phyloP scores from a whole-genome alignment of 768 basidiomycete species.

The Termitomyces sp. region DNA sequence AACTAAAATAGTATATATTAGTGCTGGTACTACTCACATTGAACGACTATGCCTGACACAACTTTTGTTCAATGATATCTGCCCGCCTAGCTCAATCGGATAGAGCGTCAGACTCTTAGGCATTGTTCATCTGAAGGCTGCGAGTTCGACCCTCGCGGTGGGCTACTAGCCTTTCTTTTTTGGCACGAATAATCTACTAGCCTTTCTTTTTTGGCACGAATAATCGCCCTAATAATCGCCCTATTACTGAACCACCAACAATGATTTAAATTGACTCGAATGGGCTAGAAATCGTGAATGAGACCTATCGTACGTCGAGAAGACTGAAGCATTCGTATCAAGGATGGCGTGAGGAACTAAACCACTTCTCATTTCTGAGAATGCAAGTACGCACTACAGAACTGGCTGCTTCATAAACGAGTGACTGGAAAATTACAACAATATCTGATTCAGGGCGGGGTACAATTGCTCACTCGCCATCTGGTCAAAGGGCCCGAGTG shows the following conservation, averaged over 20 bases:
- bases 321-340: not conserved
- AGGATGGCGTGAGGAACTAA: not conserved
- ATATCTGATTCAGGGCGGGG: not conserved
- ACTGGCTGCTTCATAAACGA: not conserved
- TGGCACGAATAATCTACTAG: not conserved
- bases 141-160: constrained; percentile 79
- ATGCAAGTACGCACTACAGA: not conserved
- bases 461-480: not conserved
- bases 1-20: too few relatives aligned
- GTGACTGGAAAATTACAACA: not conserved
- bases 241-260: not conserved
- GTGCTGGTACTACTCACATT: too few relatives aligned
- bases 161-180: constrained; percentile 4
- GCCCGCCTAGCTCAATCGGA: constrained; percentile 66
- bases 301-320: too few relatives aligned
- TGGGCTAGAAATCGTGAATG: not conserved
- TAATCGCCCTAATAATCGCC: too few relatives aligned
- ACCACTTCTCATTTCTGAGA: not conserved
- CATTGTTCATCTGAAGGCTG: constrained; percentile 61
- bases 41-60: too few relatives aligned
- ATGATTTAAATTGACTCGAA: not conserved
- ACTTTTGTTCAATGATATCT: too few relatives aligned
- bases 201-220: too few relatives aligned
- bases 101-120: constrained; percentile 63
- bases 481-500: not conserved